Evolutionary conservation across 2,329 filamentous ascomycete species (phyloP).

Genomic region (Aspergillus puulaauensis): DNA sequence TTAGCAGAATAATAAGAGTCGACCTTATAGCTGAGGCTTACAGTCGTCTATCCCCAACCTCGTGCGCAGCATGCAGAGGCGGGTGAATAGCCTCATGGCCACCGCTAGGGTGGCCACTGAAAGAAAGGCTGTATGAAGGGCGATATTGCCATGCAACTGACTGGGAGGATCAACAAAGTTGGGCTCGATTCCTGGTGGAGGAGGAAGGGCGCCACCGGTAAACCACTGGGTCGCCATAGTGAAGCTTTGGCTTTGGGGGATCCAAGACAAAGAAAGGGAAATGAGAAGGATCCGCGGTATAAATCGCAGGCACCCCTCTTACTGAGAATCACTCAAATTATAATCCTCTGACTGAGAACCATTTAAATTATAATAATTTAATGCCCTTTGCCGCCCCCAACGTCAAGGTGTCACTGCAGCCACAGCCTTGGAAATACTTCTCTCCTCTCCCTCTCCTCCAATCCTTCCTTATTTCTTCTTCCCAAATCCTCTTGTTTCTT

Average conservation of each 20-base stretch:
- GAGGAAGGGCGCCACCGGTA: neutral
- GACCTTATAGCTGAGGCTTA: neutral
- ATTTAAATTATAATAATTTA: too few relatives aligned
- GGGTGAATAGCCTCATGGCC: neutral
- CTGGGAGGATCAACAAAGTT: neutral
- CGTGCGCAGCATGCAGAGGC: neutral
- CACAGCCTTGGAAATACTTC: too few relatives aligned
- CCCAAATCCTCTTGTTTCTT: too few relatives aligned
- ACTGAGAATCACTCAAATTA: too few relatives aligned
- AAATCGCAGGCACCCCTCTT: neutral
- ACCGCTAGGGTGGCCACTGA: neutral
- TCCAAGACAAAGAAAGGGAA: neutral
- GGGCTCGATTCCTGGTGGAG: neutral
- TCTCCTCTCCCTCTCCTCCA: too few relatives aligned
- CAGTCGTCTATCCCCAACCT: neutral
- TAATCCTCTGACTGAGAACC: too few relatives aligned
- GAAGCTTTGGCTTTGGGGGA: too few relatives aligned
- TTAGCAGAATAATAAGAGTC: neutral
- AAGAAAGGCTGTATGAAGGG: neutral
- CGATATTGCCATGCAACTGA: neutral
- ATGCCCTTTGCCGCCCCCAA: too few relatives aligned
- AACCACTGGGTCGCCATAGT: neutral
- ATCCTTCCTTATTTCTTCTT: too few relatives aligned
- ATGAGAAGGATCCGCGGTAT: neutral
- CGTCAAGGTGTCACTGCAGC: too few relatives aligned